These are phyloP conservation scores for Talaromyces amestolkiae DNA, from an alignment of 2,329 filamentous ascomycete genomes.

Conservation along the genomic window DNA sequence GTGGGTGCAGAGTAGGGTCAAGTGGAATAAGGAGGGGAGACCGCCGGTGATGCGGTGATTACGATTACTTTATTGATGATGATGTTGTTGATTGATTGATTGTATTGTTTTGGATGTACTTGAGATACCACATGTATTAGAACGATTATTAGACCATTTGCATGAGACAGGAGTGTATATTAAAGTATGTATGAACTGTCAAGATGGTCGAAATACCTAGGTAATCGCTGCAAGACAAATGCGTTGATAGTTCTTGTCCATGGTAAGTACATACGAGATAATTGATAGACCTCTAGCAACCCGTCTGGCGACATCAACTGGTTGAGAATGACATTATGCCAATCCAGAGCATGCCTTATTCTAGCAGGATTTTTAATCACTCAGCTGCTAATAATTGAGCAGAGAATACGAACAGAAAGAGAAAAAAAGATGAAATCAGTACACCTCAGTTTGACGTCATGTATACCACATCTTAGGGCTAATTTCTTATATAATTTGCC, in stretches of 20 bases:
- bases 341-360: background rate
- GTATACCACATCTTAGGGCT: background rate
- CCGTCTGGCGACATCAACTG: background rate
- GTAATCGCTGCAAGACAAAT: background rate
- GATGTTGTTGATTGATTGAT: background rate
- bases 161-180: background rate
- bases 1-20: slow-evolving; percentile 86
- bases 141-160: background rate
- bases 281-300: too few relatives aligned
- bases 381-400: too few relatives aligned
- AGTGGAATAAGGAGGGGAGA: slow-evolving; percentile 92
- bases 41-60: slow-evolving; percentile 77
- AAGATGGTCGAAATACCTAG: background rate
- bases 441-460: slow-evolving; percentile 26
- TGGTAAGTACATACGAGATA: too few relatives aligned
- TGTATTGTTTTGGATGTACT: background rate
- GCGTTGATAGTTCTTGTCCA: background rate
- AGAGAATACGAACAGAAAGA: too few relatives aligned
- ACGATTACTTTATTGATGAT: background rate
- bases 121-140: slow-evolving; percentile 17
- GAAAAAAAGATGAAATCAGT: slow-evolving; percentile 4
- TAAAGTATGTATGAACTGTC: background rate
- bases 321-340: background rate
- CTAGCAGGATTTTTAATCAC: too few relatives aligned
- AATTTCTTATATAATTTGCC: background rate